phyloP scores from a whole-genome alignment of 2,329 filamentous ascomycete genomes.

The Fusarium kyushuense region DNA sequence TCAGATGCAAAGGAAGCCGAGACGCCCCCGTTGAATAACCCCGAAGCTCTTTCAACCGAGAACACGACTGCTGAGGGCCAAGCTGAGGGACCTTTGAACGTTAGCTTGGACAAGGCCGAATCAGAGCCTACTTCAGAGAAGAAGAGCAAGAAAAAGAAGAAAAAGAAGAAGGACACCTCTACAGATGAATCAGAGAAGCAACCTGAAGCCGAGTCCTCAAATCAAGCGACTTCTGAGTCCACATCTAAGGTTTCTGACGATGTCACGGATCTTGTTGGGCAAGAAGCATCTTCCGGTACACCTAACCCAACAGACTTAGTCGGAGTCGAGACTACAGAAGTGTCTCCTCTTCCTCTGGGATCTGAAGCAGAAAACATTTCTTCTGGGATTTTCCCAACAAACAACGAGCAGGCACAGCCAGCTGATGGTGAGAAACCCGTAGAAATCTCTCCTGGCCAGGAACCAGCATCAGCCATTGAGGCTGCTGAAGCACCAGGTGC shows the following conservation, averaged over 20 bases:
- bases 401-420: constrained; percentile 43
- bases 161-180: constrained; percentile 43
- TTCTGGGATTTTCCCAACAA: constrained; percentile 36
- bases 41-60: background rate
- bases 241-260: constrained; percentile 2
- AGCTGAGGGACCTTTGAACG: constrained; percentile 8
- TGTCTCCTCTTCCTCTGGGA: constrained; percentile 13
- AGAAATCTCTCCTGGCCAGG: constrained; percentile 40
- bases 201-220: constrained; percentile 21
- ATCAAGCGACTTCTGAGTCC: constrained; percentile 23
- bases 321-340: constrained; percentile 16
- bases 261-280: constrained; percentile 4
- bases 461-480: constrained; percentile 33
- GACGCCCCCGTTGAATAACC: background rate
- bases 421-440: constrained; percentile 44
- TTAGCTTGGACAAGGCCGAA: constrained; percentile 6
- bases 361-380: constrained; percentile 28
- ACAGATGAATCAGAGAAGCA: constrained; percentile 35
- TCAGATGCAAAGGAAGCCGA: constrained; percentile 18
- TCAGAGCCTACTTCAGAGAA: constrained; percentile 34
- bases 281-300: constrained; percentile 18
- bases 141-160: constrained; percentile 56
- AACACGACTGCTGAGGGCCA: constrained; percentile 10
- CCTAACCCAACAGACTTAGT: constrained; percentile 13
- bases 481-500: constrained; percentile 25